phyloP scores from a whole-genome alignment of 768 basidiomycete species.

The Trametopsis cervina region DNA sequence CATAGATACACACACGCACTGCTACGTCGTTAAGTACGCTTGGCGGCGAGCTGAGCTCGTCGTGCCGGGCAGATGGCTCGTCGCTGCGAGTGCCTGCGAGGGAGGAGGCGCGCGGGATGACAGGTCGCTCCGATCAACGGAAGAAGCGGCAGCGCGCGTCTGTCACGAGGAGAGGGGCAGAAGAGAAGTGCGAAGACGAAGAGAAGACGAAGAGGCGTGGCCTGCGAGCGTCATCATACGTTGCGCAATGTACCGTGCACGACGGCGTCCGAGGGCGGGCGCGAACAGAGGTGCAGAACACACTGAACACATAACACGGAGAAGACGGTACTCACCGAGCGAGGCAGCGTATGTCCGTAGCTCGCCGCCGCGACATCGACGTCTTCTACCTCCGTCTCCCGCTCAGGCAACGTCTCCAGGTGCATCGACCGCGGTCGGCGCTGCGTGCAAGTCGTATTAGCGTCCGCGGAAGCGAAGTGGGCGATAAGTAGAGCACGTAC shows the following conservation, averaged over 20 bases:
- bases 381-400: neutral
- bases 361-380: neutral
- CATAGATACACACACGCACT: no score
- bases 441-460: neutral
- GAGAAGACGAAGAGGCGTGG: no score
- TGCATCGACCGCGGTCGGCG: neutral
- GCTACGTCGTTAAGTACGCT: no score
- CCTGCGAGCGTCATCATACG: no score
- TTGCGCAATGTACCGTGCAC: neutral
- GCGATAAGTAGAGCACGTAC: neutral
- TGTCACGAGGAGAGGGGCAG: no score
- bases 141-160: no score
- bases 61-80: no score
- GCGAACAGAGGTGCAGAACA: neutral
- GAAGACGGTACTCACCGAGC: neutral
- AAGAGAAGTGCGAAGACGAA: no score
- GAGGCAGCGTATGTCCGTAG: neutral
- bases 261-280: neutral
- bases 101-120: no score
- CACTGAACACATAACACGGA: neutral
- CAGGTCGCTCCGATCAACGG: no score
- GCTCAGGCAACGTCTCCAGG: neutral
- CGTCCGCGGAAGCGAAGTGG: neutral
- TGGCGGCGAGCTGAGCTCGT: no score
- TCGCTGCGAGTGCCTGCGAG: no score